Evolutionary conservation across 306 rosid species (phyloP).

Genomic region (Rosa lucieae): DNA sequence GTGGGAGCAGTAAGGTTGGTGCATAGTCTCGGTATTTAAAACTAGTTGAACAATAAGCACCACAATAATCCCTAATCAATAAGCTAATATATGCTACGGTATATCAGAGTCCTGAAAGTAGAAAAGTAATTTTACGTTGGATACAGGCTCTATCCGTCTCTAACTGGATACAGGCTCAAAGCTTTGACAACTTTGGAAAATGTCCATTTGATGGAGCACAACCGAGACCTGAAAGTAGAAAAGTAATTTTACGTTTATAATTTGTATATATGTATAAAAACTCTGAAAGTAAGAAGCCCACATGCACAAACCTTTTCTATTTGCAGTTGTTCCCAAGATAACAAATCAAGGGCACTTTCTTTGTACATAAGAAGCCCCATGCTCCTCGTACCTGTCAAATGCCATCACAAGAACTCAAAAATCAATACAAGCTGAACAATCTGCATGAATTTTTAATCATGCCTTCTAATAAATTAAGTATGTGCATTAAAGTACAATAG

Average conservation of each 20-base stretch:
- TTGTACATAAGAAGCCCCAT: conserved; percentile 93
- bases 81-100: background rate
- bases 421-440: background rate
- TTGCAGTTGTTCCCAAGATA: background rate
- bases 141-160: background rate
- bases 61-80: background rate
- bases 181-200: background rate
- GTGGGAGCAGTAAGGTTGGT: conserved; percentile 1
- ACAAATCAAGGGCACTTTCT: conserved; percentile 80
- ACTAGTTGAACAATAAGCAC: background rate
- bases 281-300: background rate
- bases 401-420: background rate
- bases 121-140: too few species aligned
- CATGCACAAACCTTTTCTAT: conserved; percentile 24
- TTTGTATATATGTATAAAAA: background rate
- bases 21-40: background rate
- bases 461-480: background rate
- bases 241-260: background rate
- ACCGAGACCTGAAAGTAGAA: conserved; percentile 7
- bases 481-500: background rate
- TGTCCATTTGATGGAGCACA: background rate
- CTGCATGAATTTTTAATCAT: background rate
- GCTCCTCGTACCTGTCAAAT: conserved; percentile 87
- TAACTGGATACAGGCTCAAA: background rate
- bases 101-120: too few species aligned